Conservation (phyloP, 1,139 yeast species). For the Lodderomyces elongisporus region DNA sequence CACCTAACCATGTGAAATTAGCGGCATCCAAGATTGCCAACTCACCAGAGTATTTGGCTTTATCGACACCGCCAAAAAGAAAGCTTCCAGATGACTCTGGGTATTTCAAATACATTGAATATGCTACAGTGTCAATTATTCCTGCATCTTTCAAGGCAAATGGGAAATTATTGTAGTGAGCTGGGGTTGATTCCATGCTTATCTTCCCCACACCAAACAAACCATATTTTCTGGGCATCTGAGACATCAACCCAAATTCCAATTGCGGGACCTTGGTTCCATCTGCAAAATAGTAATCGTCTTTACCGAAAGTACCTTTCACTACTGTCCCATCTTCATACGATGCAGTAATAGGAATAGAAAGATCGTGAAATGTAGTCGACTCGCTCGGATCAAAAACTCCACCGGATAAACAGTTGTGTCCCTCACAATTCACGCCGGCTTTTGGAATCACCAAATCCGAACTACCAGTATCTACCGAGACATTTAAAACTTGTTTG, state of each 20-base stretch:
- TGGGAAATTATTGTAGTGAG: constrained; percentile 42
- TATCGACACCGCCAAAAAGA: constrained; percentile 57
- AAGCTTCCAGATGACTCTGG: constrained; percentile 41
- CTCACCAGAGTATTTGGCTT: constrained; percentile 46
- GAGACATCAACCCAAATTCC: constrained; percentile 16
- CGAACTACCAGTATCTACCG: constrained; percentile 27
- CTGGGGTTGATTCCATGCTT: constrained; percentile 12
- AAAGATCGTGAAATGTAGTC: constrained; percentile 9
- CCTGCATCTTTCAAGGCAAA: constrained; percentile 48
- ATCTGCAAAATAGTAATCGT: constrained; percentile 20
- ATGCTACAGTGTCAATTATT: constrained; percentile 41
- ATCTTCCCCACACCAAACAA: constrained; percentile 44
- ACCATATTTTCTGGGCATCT: constrained; percentile 20
- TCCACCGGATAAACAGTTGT: constrained; percentile 2
- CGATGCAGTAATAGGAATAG: constrained; percentile 6
- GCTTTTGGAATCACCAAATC: constrained; percentile 22
- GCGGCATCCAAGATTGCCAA: constrained; percentile 22
- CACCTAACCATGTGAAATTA: constrained; percentile 7
- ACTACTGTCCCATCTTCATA: constrained; percentile 20
- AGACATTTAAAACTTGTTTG: constrained; percentile 16
- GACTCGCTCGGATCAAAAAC: constrained; percentile 10
- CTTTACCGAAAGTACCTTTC: constrained; percentile 53
- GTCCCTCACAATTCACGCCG: constrained; percentile 6
- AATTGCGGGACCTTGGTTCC: constrained; percentile 8
- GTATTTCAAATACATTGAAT: constrained; percentile 50